These are phyloP conservation scores for Flaveria sonorensis DNA, from an alignment of 129 eudicot species.

Conservation along the genomic window DNA sequence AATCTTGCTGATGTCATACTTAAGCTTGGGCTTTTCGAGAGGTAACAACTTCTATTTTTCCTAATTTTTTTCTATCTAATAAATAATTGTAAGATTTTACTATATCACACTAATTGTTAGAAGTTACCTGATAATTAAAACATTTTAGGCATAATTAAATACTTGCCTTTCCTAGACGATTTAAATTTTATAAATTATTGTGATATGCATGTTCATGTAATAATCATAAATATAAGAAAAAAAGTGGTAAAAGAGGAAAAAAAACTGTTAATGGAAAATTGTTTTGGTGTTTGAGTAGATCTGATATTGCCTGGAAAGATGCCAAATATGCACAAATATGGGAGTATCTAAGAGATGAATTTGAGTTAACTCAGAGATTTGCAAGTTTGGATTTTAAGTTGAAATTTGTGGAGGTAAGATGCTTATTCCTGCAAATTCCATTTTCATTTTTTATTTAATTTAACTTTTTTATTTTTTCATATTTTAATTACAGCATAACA, in stretches of 20 bases:
- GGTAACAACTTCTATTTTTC: slow-evolving; percentile 42
- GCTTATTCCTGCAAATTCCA: neutral
- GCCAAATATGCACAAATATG: slow-evolving; percentile 97
- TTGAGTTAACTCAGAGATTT: slow-evolving; percentile 95
- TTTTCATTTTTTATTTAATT: neutral
- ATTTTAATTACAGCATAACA: slow-evolving; percentile 73
- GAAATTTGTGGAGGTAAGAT: slow-evolving; percentile 88
- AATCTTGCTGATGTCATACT: slow-evolving; percentile 97
- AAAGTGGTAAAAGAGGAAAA: neutral
- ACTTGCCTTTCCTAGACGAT: neutral
- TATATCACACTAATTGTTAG: neutral
- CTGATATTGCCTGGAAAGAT: slow-evolving; percentile 97
- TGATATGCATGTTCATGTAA: neutral
- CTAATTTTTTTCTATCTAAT: neutral
- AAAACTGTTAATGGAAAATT: slow-evolving; percentile 29
- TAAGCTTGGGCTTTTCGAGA: slow-evolving; percentile 94
- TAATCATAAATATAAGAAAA: neutral
- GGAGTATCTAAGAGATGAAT: slow-evolving; percentile 95
- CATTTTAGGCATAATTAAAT: neutral
- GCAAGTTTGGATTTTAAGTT: slow-evolving; percentile 93
- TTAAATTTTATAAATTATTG: neutral
- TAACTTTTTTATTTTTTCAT: neutral
- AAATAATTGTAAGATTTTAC: neutral
- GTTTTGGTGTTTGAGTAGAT: slow-evolving; percentile 45
- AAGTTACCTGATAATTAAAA: slow-evolving; percentile 10